Base-by-base conservation (phyloP, 2,329 filamentous ascomycete genomes). In the Epicoccum sorghinum region DNA sequence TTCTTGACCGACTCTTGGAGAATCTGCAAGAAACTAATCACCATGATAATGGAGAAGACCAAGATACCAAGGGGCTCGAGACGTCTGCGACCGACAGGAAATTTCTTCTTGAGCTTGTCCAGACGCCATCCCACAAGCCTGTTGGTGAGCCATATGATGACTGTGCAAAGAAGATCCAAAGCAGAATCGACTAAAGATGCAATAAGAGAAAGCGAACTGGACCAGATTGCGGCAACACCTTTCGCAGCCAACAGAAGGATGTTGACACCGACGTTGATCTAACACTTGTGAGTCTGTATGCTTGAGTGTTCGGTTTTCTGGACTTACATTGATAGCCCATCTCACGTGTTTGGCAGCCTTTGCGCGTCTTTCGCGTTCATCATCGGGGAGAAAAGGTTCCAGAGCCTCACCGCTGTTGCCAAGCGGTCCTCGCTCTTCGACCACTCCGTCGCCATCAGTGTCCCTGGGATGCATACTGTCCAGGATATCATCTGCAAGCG, bases 51-150 rank as follows among this genome's bases (percentile, higher is more conserved):
- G 24, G 80, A 83, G 70, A 87, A 87, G 42, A 86, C 83, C 8
- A 87, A 76, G 40, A 87, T 86, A 1, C 85, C 84, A 7, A 87
- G 75, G 0, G 85, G 85, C 59, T 87, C 84, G 7, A 87, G 78
- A 7, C 84, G 79, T 41, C 65, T 64, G 7, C 72, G 64, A 6
- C 72, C 73, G 22, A 87, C 83, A 0, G 85, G 85, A 64, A 87
- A 87, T 30, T 79, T 79, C 56, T 80, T 79, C 46, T 78, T 76
- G 8, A 86, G 72, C 3, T 75, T 71, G 4, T 72, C 68, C 4
- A 86, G 67, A 18, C 79, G 79, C 85, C 85, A 87, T 10, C 79
- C 72, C 3, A 87, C 85, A 38, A 86, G 65, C 46, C 75, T 79
- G 61, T 85, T 86, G 2, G 84, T 86, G 0, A 78, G 78, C 82